phyloP scores from a whole-genome alignment of 2,329 filamentous ascomycete species.

The Ophiostoma piceae region DNA sequence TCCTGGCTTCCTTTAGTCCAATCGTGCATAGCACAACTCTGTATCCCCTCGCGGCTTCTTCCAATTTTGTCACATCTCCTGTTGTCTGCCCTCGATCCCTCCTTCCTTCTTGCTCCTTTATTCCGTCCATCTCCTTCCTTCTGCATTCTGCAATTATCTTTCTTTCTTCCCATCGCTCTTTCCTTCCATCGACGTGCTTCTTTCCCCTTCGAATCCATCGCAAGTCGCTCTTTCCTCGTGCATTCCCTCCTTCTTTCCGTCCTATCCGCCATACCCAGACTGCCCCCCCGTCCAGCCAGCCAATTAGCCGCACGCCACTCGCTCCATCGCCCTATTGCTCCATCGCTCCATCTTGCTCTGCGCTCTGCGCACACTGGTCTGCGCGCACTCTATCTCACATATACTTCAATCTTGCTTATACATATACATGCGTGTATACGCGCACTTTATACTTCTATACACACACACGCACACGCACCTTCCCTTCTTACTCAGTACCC shows the following conservation, averaged over 20 bases:
- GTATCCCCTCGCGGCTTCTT: slow-evolving; percentile 1
- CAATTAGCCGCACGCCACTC: slow-evolving; percentile 3
- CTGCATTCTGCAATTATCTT: background rate
- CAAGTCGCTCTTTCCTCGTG: background rate
- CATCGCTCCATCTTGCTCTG: background rate
- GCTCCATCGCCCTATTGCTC: background rate
- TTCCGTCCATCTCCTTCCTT: background rate
- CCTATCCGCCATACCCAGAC: background rate
- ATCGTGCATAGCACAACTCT: background rate
- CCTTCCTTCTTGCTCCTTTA: background rate
- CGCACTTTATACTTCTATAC: background rate
- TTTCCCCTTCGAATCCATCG: background rate
- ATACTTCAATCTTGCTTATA: background rate
- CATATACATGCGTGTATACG: background rate
- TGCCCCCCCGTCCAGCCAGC: background rate
- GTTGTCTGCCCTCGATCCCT: background rate
- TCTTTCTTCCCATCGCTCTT: background rate
- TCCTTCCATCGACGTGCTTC: background rate
- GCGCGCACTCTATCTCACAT: slow-evolving; percentile 10
- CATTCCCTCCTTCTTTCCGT: background rate
- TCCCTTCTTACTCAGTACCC: background rate
- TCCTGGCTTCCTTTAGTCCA: background rate
- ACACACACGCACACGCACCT: background rate
- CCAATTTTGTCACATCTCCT: background rate
- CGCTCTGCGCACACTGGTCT: background rate